These are phyloP conservation scores for Pichia sp. DNA, from an alignment of 1,139 yeast species.

Conservation along the genomic window DNA sequence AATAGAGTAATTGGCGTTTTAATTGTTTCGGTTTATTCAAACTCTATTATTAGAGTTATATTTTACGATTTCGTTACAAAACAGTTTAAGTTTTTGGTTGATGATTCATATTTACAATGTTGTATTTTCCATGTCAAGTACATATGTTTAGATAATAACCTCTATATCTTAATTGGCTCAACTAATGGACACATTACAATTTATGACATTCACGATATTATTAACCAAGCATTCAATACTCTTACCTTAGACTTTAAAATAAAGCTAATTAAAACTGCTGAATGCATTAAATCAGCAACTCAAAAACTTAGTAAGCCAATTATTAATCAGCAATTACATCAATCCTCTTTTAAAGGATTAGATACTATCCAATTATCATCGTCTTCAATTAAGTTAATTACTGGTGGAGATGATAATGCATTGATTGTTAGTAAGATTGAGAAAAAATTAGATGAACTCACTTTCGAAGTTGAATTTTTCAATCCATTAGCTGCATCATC, in stretches of 20 bases:
- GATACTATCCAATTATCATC: slow-evolving; percentile 27
- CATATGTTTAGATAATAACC: slow-evolving; percentile 29
- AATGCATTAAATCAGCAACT: background rate
- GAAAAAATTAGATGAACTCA: background rate
- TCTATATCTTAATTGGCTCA: slow-evolving; percentile 50
- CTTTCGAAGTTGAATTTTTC: slow-evolving; percentile 31
- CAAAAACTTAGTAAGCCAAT: slow-evolving; percentile 16
- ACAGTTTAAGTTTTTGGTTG: slow-evolving; percentile 38
- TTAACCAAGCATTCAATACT: slow-evolving; percentile 17
- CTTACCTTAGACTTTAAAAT: background rate
- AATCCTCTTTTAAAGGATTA: slow-evolving; percentile 69
- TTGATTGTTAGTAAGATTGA: slow-evolving; percentile 37
- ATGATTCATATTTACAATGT: slow-evolving; percentile 59
- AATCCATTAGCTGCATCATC: slow-evolving; percentile 68
- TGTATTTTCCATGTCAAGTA: slow-evolving; percentile 64
- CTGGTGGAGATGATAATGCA: slow-evolving; percentile 95
- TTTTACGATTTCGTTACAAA: slow-evolving; percentile 35
- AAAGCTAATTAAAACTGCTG: background rate
- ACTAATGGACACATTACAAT: slow-evolving; percentile 76
- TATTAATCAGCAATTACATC: slow-evolving; percentile 57
- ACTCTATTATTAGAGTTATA: slow-evolving; percentile 70
- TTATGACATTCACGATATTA: slow-evolving; percentile 43
- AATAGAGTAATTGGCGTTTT: slow-evolving; percentile 39
- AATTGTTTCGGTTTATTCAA: slow-evolving; percentile 72
- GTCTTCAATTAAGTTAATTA: slow-evolving; percentile 28